Evolutionary conservation across 306 rosid genomes (phyloP).

Genomic region (Rubus parviflorus): DNA sequence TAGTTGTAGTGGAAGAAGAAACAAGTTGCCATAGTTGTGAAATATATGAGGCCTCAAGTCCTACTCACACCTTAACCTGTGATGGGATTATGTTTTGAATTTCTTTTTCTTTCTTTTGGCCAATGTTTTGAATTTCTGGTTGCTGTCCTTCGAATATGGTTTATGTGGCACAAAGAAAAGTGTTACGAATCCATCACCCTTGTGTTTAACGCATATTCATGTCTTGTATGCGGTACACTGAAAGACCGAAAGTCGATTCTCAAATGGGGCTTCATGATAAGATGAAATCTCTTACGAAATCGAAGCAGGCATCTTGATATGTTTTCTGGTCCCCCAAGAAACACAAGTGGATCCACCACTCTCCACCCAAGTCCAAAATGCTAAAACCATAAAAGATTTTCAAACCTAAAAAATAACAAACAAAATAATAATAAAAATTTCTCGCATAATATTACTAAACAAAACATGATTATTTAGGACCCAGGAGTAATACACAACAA

Average conservation of each 20-base stretch:
- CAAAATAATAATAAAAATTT: neutral
- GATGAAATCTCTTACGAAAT: neutral
- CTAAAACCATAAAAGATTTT: too few species aligned
- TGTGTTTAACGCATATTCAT: neutral
- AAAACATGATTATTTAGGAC: neutral
- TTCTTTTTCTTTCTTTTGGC: too few species aligned
- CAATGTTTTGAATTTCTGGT: neutral
- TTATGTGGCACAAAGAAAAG: neutral
- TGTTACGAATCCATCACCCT: neutral
- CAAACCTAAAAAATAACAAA: too few species aligned
- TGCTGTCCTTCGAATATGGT: neutral
- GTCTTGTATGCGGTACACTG: neutral
- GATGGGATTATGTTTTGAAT: neutral
- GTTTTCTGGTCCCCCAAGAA: neutral
- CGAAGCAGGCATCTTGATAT: neutral
- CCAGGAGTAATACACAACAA: neutral
- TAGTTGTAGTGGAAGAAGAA: constrained; percentile 3
- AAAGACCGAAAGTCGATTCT: neutral
- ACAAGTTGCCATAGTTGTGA: neutral
- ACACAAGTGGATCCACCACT: neutral
- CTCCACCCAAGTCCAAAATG: neutral
- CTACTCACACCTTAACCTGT: neutral
- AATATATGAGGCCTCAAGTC: neutral
- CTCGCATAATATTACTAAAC: neutral
- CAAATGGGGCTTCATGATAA: neutral